Evolutionary conservation across 2,329 filamentous ascomycete genomes (phyloP), one percentile per base, ranked within the genome.

Genomic region (Akanthomyces muscarius): DNA sequence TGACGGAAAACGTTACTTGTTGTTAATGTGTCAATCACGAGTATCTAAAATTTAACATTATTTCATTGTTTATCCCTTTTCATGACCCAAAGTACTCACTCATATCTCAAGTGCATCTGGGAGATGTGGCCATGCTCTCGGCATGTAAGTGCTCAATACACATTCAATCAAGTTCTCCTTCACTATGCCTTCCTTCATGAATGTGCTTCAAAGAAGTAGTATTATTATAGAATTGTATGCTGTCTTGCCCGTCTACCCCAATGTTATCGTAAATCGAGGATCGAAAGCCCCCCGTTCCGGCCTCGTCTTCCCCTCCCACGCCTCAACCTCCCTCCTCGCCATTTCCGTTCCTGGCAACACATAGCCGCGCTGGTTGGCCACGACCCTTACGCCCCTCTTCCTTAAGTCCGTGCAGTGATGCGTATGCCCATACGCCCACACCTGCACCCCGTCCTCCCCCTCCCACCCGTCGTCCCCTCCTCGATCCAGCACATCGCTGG

Each of bases 401-500:
- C 65, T 56, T 8, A 77, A 71, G 50, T 76, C 69, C 2, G 74
- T 78, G 3, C 75, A 77, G 65, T 74, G 79, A 67, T 82, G 80
- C 1, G 79, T 83, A 63, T 82, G 80, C 0, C 80, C 81, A 74
- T 81, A 80, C 56, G 79, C 73, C 78, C 78, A 83, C 11, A 65
- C 58, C 13, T 68, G 70, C 1, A 82, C 74, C 21, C 21, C 21
- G 21, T 69, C 68, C 25, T 66, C 74, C 21, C 68, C 67, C 25
- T 65, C 65, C 71, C 75, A 76, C 3, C n/a, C 36, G 28, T 67
- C 69, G 23, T 36, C 33, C 33, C 10, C 33, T 11, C 63, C 63
- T 18, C 25, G 2, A 47, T 63, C 62, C 5, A 77, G 36, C 6
- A 78, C 64, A 61, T 86, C 80, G 0, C 82, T 86, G 7, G 78